These are phyloP conservation scores for Arachis stenosperma DNA, from an alignment of 306 rosid species.

Conservation along the genomic window DNA sequence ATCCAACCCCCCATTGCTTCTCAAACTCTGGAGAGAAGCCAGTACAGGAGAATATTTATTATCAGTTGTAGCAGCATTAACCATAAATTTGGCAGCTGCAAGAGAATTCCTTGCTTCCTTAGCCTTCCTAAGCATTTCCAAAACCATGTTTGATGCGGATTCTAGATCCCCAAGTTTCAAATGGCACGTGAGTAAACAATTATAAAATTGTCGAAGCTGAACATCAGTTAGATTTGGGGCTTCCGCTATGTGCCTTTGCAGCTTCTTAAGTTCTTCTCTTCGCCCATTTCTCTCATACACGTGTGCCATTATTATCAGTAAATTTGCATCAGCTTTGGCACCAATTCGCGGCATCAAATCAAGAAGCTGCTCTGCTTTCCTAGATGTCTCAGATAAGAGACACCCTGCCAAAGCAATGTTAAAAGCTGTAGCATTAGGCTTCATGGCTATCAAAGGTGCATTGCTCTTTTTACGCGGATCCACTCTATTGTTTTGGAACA, in stretches of 20 bases:
- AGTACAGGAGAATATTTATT: conserved; percentile 37
- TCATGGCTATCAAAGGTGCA: conserved; percentile 74
- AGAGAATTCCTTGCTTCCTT: conserved; percentile 71
- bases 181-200: conserved; percentile 79
- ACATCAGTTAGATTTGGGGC: conserved; percentile 64
- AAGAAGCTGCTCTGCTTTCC: conserved; percentile 87
- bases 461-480: conserved; percentile 82
- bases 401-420: conserved; percentile 81
- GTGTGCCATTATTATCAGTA: conserved; percentile 74
- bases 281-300: conserved; percentile 79
- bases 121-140: conserved; percentile 81
- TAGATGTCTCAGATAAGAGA: conserved; percentile 68
- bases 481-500: conserved; percentile 79
- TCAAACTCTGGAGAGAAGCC: conserved; percentile 41
- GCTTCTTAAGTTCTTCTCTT: conserved; percentile 76
- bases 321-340: conserved; percentile 66
- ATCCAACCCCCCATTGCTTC: conserved; percentile 32
- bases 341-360: conserved; percentile 86
- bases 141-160: conserved; percentile 77
- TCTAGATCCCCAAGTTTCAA: conserved; percentile 82
- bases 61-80: conserved; percentile 42
- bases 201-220: conserved; percentile 72
- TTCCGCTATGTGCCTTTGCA: conserved; percentile 75
- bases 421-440: conserved; percentile 69
- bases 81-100: conserved; percentile 57